phyloP scores from a whole-genome alignment of 2,329 filamentous ascomycete species.

The Cladophialophora immunda region DNA sequence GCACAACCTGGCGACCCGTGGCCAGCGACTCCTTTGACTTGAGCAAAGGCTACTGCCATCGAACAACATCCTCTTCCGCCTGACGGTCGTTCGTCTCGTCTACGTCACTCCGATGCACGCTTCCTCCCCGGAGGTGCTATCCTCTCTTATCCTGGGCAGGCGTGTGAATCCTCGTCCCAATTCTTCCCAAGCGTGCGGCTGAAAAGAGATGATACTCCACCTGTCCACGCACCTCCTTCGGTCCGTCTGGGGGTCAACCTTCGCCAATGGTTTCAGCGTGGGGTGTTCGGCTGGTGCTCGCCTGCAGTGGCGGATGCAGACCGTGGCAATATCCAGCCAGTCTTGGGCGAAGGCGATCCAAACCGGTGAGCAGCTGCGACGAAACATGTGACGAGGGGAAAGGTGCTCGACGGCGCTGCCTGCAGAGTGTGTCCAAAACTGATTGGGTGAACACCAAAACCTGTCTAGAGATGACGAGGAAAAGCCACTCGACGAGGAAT shows the following conservation, averaged over 20 bases:
- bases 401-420: neutral
- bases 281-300: neutral
- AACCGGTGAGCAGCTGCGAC: constrained; percentile 5
- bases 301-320: neutral
- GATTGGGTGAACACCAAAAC: neutral
- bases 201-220: neutral
- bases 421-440: neutral
- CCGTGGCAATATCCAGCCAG: neutral
- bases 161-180: neutral
- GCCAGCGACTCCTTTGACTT: too few relatives aligned
- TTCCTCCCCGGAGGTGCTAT: neutral
- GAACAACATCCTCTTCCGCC: neutral
- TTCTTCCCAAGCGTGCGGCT: neutral
- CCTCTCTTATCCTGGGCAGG: neutral
- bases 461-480: neutral
- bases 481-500: neutral
- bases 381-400: neutral
- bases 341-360: neutral
- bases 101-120: neutral
- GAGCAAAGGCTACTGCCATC: too few relatives aligned
- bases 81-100: neutral
- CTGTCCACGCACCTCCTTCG: neutral
- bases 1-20: too few relatives aligned
- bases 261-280: neutral
- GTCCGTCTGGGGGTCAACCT: neutral